Percentiles rank a stretch among this genome's conserved stretches.
Evolutionary conservation across 768 basidiomycete genomes (phyloP).

Genomic region (Albatrellus ellisii): DNA sequence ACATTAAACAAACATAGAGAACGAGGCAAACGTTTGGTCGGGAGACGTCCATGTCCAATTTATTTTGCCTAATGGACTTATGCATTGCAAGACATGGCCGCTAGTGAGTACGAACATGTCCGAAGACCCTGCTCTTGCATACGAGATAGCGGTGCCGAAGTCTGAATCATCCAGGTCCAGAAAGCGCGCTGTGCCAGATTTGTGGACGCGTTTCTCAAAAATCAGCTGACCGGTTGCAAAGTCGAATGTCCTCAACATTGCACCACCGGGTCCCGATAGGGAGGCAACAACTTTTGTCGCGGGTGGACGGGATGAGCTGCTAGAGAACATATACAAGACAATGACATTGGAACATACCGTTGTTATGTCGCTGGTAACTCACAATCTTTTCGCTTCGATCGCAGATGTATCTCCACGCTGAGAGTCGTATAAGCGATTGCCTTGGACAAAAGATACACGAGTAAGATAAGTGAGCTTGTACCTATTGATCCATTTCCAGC

Average conservation of each 20-base stretch:
- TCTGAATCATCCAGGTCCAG: conserved; percentile 40
- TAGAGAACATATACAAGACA: background rate
- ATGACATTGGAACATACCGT: conserved; percentile 31
- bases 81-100: conserved; percentile 39
- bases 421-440: background rate
- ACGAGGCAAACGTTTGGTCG: conserved; percentile 43
- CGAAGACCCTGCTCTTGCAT: conserved; percentile 22
- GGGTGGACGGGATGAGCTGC: conserved; percentile 3
- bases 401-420: conserved; percentile 75
- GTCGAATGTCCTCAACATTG: conserved; percentile 59
- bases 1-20: background rate
- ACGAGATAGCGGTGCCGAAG: conserved; percentile 40
- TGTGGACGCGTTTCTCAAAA: conserved; percentile 51
- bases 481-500: conserved; percentile 58
- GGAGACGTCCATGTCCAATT: conserved; percentile 64
- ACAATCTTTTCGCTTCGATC: conserved; percentile 57
- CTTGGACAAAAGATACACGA: background rate
- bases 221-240: conserved; percentile 46
- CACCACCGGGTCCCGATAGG: conserved; percentile 64
- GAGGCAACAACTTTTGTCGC: conserved; percentile 42
- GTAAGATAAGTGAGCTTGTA: conserved; percentile 21
- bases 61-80: conserved; percentile 39
- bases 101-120: conserved; percentile 43
- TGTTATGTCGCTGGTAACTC: conserved; percentile 42
- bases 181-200: conserved; percentile 26